phyloP scores from a whole-genome alignment of 2,329 filamentous ascomycete genomes.

The Penicillium sp. region DNA sequence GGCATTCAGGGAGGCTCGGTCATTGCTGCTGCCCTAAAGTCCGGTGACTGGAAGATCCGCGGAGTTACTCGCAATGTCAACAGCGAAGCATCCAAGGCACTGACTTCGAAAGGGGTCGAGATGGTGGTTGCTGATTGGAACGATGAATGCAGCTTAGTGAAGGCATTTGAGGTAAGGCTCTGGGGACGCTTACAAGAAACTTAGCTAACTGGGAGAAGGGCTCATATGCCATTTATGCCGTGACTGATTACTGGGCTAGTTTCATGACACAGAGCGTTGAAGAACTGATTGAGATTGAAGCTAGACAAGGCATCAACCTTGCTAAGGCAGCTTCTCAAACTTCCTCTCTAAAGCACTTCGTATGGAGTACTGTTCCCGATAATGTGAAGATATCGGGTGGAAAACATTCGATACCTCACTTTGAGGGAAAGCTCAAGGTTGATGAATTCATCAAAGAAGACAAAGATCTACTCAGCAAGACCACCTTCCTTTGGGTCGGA shows the following conservation, averaged over 20 bases:
- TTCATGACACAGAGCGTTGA: conserved; percentile 30
- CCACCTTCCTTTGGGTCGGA: conserved; percentile 41
- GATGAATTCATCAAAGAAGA: conserved; percentile 41
- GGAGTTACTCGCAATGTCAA: conserved; percentile 4
- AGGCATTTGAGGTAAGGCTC: conserved; percentile 3
- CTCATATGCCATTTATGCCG: conserved; percentile 33
- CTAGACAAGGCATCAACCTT: conserved; percentile 42
- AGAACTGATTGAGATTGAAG: conserved; percentile 40
- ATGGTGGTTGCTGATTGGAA: conserved; percentile 1
- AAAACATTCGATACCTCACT: conserved; percentile 40
- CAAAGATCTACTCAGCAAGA: conserved; percentile 37
- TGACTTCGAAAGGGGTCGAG: conserved; percentile 3
- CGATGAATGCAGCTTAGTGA: neutral
- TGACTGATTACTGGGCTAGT: conserved; percentile 45
- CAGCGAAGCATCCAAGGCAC: neutral
- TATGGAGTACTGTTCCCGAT: conserved; percentile 49
- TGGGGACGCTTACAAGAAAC: neutral
- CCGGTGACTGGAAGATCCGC: neutral
- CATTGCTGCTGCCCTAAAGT: neutral
- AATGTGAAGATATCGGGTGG: conserved; percentile 32
- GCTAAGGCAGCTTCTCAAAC: conserved; percentile 42
- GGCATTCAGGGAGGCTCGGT: conserved; percentile 7
- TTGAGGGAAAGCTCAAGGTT: conserved; percentile 44
- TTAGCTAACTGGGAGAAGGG: neutral
- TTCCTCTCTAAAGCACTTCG: conserved; percentile 43